Evolutionary conservation across 1,284 basidiomycete genomes (phyloP).

Genomic region (Stygiomarasmius scandens): DNA sequence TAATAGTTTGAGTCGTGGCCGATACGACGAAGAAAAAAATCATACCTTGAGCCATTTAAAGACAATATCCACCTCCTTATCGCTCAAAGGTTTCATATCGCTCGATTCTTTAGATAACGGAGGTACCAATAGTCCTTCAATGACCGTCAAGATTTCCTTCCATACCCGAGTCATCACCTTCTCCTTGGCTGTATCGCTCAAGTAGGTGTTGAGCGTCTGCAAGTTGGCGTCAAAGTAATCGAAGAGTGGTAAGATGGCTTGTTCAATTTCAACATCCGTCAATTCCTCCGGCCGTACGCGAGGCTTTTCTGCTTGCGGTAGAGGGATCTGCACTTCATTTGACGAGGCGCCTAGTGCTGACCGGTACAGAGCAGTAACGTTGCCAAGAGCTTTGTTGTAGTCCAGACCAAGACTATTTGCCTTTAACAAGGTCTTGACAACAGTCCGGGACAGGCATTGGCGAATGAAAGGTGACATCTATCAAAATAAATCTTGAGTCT

Average conservation of each 20-base stretch:
- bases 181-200: slow-evolving; percentile 86
- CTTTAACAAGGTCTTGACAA: slow-evolving; percentile 81
- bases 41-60: slow-evolving; percentile 95
- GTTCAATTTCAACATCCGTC: slow-evolving; percentile 93
- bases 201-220: slow-evolving; percentile 87
- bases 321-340: slow-evolving; percentile 77
- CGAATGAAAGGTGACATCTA: slow-evolving; percentile 95
- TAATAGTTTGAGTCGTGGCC: background rate
- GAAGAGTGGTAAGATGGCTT: slow-evolving; percentile 89
- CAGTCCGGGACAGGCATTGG: slow-evolving; percentile 81
- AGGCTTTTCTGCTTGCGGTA: slow-evolving; percentile 72
- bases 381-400: slow-evolving; percentile 83
- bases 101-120: slow-evolving; percentile 89
- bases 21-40: slow-evolving; percentile 9
- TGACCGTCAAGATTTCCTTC: slow-evolving; percentile 92
- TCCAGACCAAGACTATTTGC: slow-evolving; percentile 62
- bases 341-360: slow-evolving; percentile 66
- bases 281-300: slow-evolving; percentile 72
- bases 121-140: slow-evolving; percentile 91
- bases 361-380: slow-evolving; percentile 81
- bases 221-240: slow-evolving; percentile 97
- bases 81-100: slow-evolving; percentile 87
- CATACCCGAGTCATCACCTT: slow-evolving; percentile 93
- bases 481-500: background rate
- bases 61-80: slow-evolving; percentile 97